Percentiles rank a stretch among this genome's conserved stretches.
These are phyloP conservation scores for Cinchona pubescens DNA, from an alignment of 257 asterid species.

Conservation along the genomic window DNA sequence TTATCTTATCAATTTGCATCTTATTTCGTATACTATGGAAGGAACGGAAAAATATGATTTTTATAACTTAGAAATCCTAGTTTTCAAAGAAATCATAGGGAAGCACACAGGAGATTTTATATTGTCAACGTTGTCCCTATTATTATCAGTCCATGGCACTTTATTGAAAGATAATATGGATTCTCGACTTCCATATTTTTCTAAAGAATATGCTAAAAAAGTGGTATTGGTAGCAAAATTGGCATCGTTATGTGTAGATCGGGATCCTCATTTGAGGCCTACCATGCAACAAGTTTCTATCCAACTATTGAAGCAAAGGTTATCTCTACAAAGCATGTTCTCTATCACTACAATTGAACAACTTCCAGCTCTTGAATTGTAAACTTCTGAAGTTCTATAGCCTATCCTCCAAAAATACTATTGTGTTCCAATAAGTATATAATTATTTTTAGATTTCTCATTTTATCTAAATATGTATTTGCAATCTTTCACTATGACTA, in stretches of 20 bases:
- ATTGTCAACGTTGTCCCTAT: not conserved
- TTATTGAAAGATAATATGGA: conserved; percentile 18
- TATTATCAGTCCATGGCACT: too few relatives aligned
- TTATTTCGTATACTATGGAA: too few relatives aligned
- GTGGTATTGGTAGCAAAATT: conserved; percentile 11
- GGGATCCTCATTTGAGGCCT: conserved; percentile 30
- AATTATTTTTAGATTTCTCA: too few relatives aligned
- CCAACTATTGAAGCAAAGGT: too few relatives aligned
- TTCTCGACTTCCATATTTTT: not conserved
- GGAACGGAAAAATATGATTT: conserved; percentile 30
- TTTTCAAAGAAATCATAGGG: conserved; percentile 31
- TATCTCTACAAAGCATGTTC: not conserved
- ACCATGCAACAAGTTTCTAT: conserved; percentile 30
- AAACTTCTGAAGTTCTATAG: not conserved
- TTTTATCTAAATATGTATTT: too few relatives aligned
- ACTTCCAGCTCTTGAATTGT: not conserved
- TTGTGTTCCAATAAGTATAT: too few relatives aligned
- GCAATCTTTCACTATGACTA: too few relatives aligned
- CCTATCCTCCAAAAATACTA: too few relatives aligned
- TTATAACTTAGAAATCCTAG: conserved; percentile 33
- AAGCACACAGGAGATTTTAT: conserved; percentile 25
- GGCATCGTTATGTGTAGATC: conserved; percentile 22
- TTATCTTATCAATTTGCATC: not conserved
- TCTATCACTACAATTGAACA: not conserved
- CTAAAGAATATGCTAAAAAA: conserved; percentile 9